These are phyloP conservation scores for Chaetomium fimeti DNA, from an alignment of 495 filamentous ascomycete genomes.

Conservation along the genomic window DNA sequence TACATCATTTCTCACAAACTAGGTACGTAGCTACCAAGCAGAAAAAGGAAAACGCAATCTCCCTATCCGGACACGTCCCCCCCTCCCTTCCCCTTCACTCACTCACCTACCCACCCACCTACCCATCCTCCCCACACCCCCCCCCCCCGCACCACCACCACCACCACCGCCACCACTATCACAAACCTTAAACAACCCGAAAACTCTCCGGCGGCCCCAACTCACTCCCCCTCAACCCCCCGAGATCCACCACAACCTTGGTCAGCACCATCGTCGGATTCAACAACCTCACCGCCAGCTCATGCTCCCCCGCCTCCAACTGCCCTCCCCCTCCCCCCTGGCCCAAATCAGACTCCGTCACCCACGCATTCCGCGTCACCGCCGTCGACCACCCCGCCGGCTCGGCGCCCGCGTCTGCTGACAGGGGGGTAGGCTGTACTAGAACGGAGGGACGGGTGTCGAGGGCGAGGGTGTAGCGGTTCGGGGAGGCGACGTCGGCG, in stretches of 20 bases:
- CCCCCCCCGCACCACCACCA: too few species aligned
- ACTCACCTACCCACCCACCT: too few species aligned
- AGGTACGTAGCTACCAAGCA: too few species aligned
- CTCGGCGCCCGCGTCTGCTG: slow-evolving; percentile 40
- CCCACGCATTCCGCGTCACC: slow-evolving; percentile 54
- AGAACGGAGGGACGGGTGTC: slow-evolving; percentile 46
- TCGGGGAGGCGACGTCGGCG: slow-evolving; percentile 47
- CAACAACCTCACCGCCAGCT: slow-evolving; percentile 51
- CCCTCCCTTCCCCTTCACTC: too few species aligned
- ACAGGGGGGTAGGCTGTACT: slow-evolving; percentile 50
- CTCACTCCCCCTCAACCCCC: slow-evolving; percentile 56
- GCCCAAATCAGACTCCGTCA: slow-evolving; percentile 46
- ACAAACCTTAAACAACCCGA: too few species aligned
- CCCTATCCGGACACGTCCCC: too few species aligned
- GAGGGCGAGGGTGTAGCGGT: slow-evolving; percentile 54
- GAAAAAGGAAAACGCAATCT: too few species aligned
- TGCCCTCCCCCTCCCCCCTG: slow-evolving; percentile 20
- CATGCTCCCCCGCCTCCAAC: slow-evolving; percentile 45
- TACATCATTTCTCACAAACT: too few species aligned
- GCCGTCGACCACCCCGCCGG: slow-evolving; percentile 52
- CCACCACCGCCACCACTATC: too few species aligned
- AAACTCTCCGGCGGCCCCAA: slow-evolving; percentile 63
- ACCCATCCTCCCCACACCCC: too few species aligned
- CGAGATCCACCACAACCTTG: slow-evolving; percentile 60
- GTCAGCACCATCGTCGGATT: slow-evolving; percentile 60